Base-by-base conservation (phyloP, 257 asterid species). In the Solanum verrucosum region DNA sequence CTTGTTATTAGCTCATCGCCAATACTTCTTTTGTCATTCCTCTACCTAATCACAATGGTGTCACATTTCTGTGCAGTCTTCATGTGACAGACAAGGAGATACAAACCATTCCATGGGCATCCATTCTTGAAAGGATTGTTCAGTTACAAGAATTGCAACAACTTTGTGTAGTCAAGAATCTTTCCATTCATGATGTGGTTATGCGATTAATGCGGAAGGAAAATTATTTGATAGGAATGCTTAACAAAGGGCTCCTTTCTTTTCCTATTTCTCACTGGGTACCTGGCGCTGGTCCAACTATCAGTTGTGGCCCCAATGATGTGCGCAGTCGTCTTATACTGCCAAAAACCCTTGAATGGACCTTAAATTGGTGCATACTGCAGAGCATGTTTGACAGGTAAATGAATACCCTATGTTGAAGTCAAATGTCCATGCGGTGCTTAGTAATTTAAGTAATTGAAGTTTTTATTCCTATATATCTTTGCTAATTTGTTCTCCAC, bases 301-400 rank as follows among this genome's bases (percentile, higher is more conserved):
- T 90, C 87, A 91, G 73, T 60, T 90, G 88, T 84, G 93, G 93
- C 29, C 89, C 92, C 40, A 90, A 91, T 89, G 98, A 95, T 79
- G 90, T 89, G 89, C 91, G 78, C 31, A 87, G 88, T 87, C 94
- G 94, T 86, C 91, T 96, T 11, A 91, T 96, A 60, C 92, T 97
- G 84, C 96, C 99, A 33, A 96, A 97, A 92, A 95, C 98, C 84
- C 98, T 97, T 52, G 99, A 97, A 77, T 97, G 99, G 99, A 93
- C 96, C 87, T 91, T 97, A 92, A 96, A 97, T 91, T 96, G 99
- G 99, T 94, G 98, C 93, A 93, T 97, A 91, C 89, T 97, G 49
- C 98, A 96, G 91, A 95, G 95, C 95, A 96, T 97, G 99, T 97
- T 97, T 90, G 99, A 97, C 91, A 88, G 98, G 99, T 95, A 87